phyloP scores from a whole-genome alignment of 2,329 filamentous ascomycete genomes.

The Botrytis paeoniae region DNA sequence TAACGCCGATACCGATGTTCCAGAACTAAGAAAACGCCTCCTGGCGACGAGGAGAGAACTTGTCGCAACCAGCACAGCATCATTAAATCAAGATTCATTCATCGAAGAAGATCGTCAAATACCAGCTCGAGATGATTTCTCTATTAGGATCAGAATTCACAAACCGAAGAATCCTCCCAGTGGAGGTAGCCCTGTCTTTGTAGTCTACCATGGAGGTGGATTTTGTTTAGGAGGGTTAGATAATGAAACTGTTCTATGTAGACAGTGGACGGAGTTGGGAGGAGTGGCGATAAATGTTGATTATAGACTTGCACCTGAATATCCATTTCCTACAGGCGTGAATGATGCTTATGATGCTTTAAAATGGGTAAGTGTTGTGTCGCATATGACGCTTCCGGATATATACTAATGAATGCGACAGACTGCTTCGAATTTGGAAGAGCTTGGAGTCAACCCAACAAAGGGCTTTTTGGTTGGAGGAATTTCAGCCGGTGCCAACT shows the following conservation, averaged over 20 bases:
- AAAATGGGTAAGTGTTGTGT: conserved; percentile 40
- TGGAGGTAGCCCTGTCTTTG: conserved; percentile 36
- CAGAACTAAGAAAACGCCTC: neutral
- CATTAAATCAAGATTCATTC: conserved; percentile 10
- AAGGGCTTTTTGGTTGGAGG: conserved; percentile 50
- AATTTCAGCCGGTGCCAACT: conserved; percentile 46
- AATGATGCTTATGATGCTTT: conserved; percentile 47
- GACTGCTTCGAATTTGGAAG: conserved; percentile 22
- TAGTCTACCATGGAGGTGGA: conserved; percentile 40
- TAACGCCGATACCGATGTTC: neutral
- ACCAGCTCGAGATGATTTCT: conserved; percentile 28
- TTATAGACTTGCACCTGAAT: conserved; percentile 47
- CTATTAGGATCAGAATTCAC: conserved; percentile 30
- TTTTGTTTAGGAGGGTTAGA: conserved; percentile 39
- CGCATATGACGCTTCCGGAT: neutral
- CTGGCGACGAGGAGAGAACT: neutral
- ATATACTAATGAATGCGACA: neutral
- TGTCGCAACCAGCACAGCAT: neutral
- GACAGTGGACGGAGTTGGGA: conserved; percentile 37
- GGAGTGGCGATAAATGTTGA: conserved; percentile 44
- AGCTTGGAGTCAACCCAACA: conserved; percentile 41
- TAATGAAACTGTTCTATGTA: conserved; percentile 38
- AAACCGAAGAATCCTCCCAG: conserved; percentile 23
- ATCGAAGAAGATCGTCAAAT: conserved; percentile 30
- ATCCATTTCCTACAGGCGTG: conserved; percentile 45